Conservation (phyloP, 208 protist species). For the Acanthamoeba lenticulata region DNA sequence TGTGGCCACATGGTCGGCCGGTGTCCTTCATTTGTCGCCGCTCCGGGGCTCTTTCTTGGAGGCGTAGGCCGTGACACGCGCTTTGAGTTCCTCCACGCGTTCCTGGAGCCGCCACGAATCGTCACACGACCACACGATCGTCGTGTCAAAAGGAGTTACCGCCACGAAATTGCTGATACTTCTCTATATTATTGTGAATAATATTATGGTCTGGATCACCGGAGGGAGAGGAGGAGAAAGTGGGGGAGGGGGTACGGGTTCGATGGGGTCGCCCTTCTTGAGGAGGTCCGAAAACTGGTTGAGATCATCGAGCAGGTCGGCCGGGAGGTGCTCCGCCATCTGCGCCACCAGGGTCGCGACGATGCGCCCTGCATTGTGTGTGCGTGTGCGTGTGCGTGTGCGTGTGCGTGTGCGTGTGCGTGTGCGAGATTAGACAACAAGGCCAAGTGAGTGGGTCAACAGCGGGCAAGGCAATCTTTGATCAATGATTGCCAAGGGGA, state of each 20-base stretch:
- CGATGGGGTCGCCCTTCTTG: conserved; percentile 8
- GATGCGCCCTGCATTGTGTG: background rate
- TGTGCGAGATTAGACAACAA: too few species aligned
- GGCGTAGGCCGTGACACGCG: background rate
- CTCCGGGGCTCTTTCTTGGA: background rate
- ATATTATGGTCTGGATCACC: background rate
- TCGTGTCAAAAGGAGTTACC: too few species aligned
- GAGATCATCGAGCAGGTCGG: background rate
- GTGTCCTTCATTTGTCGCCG: too few species aligned
- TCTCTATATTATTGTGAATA: too few species aligned
- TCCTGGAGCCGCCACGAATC: too few species aligned
- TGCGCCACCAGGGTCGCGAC: background rate
- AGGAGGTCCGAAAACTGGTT: background rate
- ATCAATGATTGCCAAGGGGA: too few species aligned
- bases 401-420: too few species aligned
- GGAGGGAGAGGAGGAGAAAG: background rate
- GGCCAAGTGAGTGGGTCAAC: too few species aligned
- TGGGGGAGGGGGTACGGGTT: background rate
- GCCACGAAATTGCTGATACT: too few species aligned
- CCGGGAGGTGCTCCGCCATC: background rate
- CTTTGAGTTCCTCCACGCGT: background rate
- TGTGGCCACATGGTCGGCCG: too few species aligned
- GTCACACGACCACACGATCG: background rate
- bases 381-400: too few species aligned
- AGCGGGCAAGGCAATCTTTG: too few species aligned